Percentiles rank a stretch among this genome's conserved stretches.
Conservation (phyloP, 768 basidiomycete genomes). For the Mycena metata region DNA sequence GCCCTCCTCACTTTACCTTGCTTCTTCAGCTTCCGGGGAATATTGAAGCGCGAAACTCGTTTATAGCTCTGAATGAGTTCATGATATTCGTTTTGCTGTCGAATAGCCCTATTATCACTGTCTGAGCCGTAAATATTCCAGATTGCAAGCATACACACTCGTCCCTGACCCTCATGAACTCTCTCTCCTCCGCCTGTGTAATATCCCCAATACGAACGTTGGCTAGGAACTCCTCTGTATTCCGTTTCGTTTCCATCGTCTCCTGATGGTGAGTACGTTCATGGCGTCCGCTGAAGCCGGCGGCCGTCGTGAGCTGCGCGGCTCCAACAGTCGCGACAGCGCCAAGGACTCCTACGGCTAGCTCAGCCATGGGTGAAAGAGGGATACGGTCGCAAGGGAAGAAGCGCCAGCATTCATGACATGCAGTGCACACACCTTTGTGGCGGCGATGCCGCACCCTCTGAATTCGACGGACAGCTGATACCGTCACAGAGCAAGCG, state of each 20-base stretch:
- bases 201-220: not conserved
- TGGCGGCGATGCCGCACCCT: no score
- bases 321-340: constrained; percentile 21
- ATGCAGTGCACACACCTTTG: no score
- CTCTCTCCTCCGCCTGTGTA: constrained; percentile 1
- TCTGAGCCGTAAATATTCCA: no score
- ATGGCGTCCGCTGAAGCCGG: constrained; percentile 17
- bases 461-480: no score
- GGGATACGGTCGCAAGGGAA: no score
- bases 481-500: no score
- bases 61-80: constrained; percentile 14
- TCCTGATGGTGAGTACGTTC: constrained; percentile 16
- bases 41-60: constrained; percentile 2
- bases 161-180: constrained; percentile 12
- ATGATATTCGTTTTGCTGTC: not conserved
- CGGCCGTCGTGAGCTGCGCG: not conserved
- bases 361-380: constrained; percentile 26
- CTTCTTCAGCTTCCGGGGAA: constrained; percentile 4
- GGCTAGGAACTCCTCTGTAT: not conserved
- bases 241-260: constrained; percentile 4
- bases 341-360: constrained; percentile 14
- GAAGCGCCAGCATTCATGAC: no score
- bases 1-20: not conserved
- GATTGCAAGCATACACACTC: no score
- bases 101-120: constrained; percentile 6